Percentiles rank a stretch among this genome's conserved stretches.
Evolutionary conservation across 768 basidiomycete species (phyloP).

Genomic region (Boletales sp.): DNA sequence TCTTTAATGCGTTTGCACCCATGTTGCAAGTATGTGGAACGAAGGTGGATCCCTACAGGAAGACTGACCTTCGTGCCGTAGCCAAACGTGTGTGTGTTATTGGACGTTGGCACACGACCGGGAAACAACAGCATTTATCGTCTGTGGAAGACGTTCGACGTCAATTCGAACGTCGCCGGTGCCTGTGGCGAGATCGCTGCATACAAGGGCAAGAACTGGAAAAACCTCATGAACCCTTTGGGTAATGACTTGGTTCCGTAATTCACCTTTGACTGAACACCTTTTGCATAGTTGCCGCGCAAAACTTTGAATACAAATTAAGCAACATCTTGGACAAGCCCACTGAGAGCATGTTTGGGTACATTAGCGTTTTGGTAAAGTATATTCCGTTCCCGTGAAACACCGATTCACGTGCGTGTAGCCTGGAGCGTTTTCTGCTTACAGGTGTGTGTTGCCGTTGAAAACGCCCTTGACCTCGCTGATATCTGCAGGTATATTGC

Average conservation of each 20-base stretch:
- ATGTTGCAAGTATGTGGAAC: slow-evolving; percentile 65
- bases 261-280: not conserved
- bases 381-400: not conserved
- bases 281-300: slow-evolving; percentile 67
- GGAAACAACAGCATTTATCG: slow-evolving; percentile 86
- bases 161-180: slow-evolving; percentile 89
- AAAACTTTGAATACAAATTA: slow-evolving; percentile 95
- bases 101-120: slow-evolving; percentile 94
- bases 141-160: slow-evolving; percentile 92
- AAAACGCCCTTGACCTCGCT: not conserved
- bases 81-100: slow-evolving; percentile 89
- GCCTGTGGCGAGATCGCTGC: slow-evolving; percentile 97
- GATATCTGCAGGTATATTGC: slow-evolving; percentile 64
- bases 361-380: slow-evolving; percentile 85
- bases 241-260: slow-evolving; percentile 38
- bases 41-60: not conserved
- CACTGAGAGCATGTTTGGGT: slow-evolving; percentile 88
- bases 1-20: slow-evolving; percentile 90
- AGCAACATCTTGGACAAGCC: slow-evolving; percentile 90
- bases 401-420: slow-evolving; percentile 26
- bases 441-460: slow-evolving; percentile 41
- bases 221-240: slow-evolving; percentile 75
- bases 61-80: slow-evolving; percentile 21
- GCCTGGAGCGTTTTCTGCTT: slow-evolving; percentile 95
- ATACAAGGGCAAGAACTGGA: slow-evolving; percentile 90